Base-by-base conservation (phyloP, 164 flowering plant genomes). In the Annona cherimola region DNA sequence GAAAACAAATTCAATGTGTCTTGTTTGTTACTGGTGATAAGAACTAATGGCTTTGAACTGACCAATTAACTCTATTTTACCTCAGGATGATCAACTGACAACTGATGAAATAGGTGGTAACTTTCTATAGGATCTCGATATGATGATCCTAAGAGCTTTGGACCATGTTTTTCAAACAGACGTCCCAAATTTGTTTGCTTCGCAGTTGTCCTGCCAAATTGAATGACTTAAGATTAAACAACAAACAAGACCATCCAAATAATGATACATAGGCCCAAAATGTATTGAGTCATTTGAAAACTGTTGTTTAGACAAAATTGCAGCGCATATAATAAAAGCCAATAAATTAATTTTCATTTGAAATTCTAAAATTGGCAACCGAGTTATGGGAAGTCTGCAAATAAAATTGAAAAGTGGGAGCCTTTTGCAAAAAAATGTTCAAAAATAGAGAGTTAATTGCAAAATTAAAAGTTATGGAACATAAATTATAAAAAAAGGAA, bases 81-180 rank as follows among this genome's bases (percentile, higher is more conserved):
- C 85, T 91, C 91, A 61, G 96, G 99, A 73, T 91, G 81, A 46
- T 90, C 78, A 71, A 81, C 90, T 40, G 94, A 80, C 83, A 86
- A 90, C 66, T 85, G 77, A 42, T 84, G 94, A 74, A 93, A 93
- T 66, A 83, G 82, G 57, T 43, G 76, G 78, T 79, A 93, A 79
- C 99, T 95, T 71, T 90, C 62, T 50, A 93, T 84, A 4, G 99
- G 99, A 76, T 95, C 93, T 69, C 79, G 81, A 84, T 95, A 95
- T 7, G 77, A 75, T 18, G 81, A 3, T 63, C 96, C 94, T 44
- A 95, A 69, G 19, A 91, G 84, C 82, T 83, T 84, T 68, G 88
- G 79, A 69, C 94, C 88, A 76, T 91, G 85, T 64, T 68, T 73
- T 79, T 95, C 94, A 96, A 95, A 82, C 1, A 89, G 1, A 11